Evolutionary conservation across 495 filamentous ascomycete species (phyloP).

Genomic region (Penicillium lagena): DNA sequence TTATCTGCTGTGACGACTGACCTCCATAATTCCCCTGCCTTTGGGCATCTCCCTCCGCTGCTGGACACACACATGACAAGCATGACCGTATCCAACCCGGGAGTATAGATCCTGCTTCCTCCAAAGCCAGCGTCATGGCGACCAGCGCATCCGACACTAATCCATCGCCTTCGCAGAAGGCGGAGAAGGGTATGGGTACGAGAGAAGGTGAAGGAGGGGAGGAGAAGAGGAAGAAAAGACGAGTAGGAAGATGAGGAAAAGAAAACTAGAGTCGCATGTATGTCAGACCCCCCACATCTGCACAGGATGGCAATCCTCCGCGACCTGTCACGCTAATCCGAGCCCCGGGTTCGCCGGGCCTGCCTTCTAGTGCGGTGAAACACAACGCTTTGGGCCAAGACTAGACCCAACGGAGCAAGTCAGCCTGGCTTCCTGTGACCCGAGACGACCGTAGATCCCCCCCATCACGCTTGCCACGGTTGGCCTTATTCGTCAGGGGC

Average conservation of each 20-base stretch:
- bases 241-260: not conserved
- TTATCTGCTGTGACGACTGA: too few relatives aligned
- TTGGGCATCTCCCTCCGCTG: constrained; percentile 11
- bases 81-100: constrained; percentile 39
- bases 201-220: constrained; percentile 8
- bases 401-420: constrained; percentile 13
- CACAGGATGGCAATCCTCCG: constrained; percentile 3
- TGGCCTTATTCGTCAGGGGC: constrained; percentile 9
- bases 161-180: constrained; percentile 24
- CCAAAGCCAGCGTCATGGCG: constrained; percentile 37
- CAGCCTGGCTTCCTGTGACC: constrained; percentile 3
- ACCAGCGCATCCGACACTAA: constrained; percentile 30
- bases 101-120: constrained; percentile 36
- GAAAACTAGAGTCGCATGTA: constrained; percentile 4
- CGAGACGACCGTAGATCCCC: constrained; percentile 3
- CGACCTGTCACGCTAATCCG: constrained; percentile 1
- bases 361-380: too few relatives aligned
- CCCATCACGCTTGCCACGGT: constrained; percentile 2
- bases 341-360: too few relatives aligned
- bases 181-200: constrained; percentile 1
- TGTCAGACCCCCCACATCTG: constrained; percentile 3
- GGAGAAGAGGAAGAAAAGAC: constrained; percentile 1
- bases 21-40: not conserved
- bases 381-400: too few relatives aligned
- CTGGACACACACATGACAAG: constrained; percentile 26